Evolutionary conservation across 306 rosid species (phyloP).

Genomic region (Trifolium fragiferum): DNA sequence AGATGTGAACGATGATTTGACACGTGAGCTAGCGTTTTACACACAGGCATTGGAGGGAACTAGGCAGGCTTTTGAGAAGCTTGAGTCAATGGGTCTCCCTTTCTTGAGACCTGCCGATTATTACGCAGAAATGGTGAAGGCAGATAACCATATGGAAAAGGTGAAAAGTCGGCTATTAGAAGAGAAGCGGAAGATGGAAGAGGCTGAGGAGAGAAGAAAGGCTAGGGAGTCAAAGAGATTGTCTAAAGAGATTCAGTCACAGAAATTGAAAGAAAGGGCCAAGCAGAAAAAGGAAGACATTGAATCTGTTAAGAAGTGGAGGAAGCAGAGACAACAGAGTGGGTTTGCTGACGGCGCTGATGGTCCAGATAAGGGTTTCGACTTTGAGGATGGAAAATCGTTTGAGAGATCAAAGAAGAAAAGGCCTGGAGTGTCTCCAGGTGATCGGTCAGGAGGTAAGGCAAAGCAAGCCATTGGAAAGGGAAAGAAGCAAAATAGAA

Average conservation of each 20-base stretch:
- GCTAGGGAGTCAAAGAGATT: constrained; percentile 74
- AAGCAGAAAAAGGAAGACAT: constrained; percentile 83
- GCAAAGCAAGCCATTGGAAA: constrained; percentile 50
- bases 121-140: constrained; percentile 86
- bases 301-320: constrained; percentile 90
- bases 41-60: constrained; percentile 18
- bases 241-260: constrained; percentile 77
- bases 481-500: constrained; percentile 55
- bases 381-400: constrained; percentile 69
- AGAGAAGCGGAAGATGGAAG: constrained; percentile 74
- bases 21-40: constrained; percentile 47
- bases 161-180: constrained; percentile 70
- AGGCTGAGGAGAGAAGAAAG: constrained; percentile 83
- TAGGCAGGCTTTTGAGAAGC: constrained; percentile 36
- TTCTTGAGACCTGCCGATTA: constrained; percentile 75
- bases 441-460: constrained; percentile 83
- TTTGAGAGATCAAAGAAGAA: constrained; percentile 69
- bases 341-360: constrained; percentile 69
- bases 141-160: constrained; percentile 76
- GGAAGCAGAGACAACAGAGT: constrained; percentile 88
- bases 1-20: constrained; percentile 27
- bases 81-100: constrained; percentile 67
- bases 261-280: constrained; percentile 75
- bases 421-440: constrained; percentile 69
- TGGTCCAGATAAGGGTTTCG: constrained; percentile 51